phyloP scores from a whole-genome alignment of 140 eudicot species.

The Bidens hawaiensis region DNA sequence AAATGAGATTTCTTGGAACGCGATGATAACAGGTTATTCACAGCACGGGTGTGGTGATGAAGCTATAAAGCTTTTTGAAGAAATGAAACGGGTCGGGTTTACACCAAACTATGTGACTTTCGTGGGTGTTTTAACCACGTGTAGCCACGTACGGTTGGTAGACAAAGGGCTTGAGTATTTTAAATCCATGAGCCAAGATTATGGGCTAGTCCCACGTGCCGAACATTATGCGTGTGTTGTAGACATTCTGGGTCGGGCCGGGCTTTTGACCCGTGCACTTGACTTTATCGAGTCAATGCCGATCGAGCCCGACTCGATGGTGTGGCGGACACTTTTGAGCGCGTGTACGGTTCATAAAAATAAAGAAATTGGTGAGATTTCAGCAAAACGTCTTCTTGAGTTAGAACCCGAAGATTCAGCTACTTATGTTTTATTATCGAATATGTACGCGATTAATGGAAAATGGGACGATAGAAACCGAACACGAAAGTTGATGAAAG shows the following conservation, averaged over 20 bases:
- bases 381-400: constrained; percentile 59
- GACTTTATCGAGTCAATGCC: constrained; percentile 72
- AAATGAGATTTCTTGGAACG: constrained; percentile 92
- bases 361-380: constrained; percentile 70
- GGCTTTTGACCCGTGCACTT: constrained; percentile 58
- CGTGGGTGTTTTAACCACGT: constrained; percentile 86
- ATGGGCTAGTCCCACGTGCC: constrained; percentile 60
- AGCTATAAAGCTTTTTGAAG: constrained; percentile 72
- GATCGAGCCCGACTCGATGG: constrained; percentile 79
- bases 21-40: constrained; percentile 95
- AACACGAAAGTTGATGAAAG: constrained; percentile 79
- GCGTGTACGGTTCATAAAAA: constrained; percentile 82
- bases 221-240: constrained; percentile 94
- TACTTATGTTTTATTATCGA: constrained; percentile 84
- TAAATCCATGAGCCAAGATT: constrained; percentile 67
- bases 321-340: constrained; percentile 94
- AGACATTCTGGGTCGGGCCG: constrained; percentile 92
- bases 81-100: constrained; percentile 51
- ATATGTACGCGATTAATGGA: constrained; percentile 71
- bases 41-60: constrained; percentile 88
- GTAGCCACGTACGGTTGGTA: constrained; percentile 95
- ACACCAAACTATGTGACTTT: constrained; percentile 77
- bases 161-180: constrained; percentile 83
- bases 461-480: constrained; percentile 66
- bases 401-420: constrained; percentile 92